These are phyloP conservation scores for Cyamopsis tetragonoloba DNA, from an alignment of 306 rosid genomes.

Conservation along the genomic window DNA sequence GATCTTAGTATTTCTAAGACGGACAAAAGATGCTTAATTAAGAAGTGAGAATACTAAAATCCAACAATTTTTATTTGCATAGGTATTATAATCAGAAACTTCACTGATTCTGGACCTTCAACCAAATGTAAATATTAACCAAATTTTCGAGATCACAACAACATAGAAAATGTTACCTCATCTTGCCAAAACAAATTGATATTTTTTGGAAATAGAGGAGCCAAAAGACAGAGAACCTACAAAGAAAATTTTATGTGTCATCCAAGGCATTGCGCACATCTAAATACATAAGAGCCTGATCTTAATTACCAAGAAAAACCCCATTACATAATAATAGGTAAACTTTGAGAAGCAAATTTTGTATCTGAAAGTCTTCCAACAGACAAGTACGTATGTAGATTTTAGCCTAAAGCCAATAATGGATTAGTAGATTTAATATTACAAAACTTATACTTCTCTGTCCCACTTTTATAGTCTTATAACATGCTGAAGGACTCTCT, in stretches of 20 bases:
- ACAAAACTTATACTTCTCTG: neutral
- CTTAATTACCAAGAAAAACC: neutral
- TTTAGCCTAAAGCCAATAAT: constrained; percentile 4
- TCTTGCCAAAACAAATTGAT: constrained; percentile 86
- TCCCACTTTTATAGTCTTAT: neutral
- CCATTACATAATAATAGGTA: constrained; percentile 8
- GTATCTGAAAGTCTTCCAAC: neutral
- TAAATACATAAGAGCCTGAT: neutral
- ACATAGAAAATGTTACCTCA: constrained; percentile 60
- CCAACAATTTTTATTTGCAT: neutral
- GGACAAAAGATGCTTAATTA: neutral
- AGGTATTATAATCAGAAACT: neutral
- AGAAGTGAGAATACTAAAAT: neutral
- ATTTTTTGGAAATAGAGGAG: constrained; percentile 89
- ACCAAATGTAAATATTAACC: constrained; percentile 6
- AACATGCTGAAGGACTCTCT: constrained; percentile 11
- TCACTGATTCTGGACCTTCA: constrained; percentile 10
- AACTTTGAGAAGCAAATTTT: constrained; percentile 4
- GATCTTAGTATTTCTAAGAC: neutral
- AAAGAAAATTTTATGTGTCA: constrained; percentile 27
- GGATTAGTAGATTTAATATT: constrained; percentile 1
- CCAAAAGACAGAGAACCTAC: constrained; percentile 82
- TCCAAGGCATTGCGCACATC: constrained; percentile 17
- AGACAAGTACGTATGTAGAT: neutral
- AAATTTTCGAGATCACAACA: constrained; percentile 1